Conservation (phyloP, 352 stramenopile genomes). For the Aphanomyces invadans region DNA sequence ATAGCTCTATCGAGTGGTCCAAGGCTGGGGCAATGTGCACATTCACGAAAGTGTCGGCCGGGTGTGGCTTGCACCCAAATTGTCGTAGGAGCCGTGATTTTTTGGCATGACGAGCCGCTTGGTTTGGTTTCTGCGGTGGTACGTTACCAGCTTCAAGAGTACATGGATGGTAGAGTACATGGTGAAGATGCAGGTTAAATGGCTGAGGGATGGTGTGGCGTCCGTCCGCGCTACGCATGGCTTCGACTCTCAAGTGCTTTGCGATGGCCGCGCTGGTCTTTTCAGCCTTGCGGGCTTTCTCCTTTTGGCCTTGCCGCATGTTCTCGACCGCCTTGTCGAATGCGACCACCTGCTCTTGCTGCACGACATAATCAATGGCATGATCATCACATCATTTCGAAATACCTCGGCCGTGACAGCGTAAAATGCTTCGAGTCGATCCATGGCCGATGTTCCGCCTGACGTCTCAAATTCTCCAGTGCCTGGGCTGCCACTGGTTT, state of each 20-base stretch:
- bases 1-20: not conserved
- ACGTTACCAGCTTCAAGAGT: too few relatives aligned
- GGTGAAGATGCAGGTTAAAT: too few relatives aligned
- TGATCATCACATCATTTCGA: not conserved
- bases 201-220: not conserved
- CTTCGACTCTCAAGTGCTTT: not conserved
- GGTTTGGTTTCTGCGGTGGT: not conserved
- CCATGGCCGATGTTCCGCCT: not conserved
- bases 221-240: not conserved
- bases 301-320: slow-evolving; percentile 2
- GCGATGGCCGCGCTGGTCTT: not conserved
- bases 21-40: slow-evolving; percentile 11
- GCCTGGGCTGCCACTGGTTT: too few relatives aligned
- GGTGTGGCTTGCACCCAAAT: not conserved
- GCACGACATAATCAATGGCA: not conserved
- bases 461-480: not conserved
- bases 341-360: not conserved
- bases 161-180: not conserved
- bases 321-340: slow-evolving; percentile 16
- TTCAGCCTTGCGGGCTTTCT: not conserved
- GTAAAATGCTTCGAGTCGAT: not conserved
- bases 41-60: not conserved
- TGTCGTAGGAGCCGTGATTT: not conserved
- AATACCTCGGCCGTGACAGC: slow-evolving; percentile 1
- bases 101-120: not conserved